phyloP scores from a whole-genome alignment of 768 basidiomycete species.

The Rhodotorula paludigena region DNA sequence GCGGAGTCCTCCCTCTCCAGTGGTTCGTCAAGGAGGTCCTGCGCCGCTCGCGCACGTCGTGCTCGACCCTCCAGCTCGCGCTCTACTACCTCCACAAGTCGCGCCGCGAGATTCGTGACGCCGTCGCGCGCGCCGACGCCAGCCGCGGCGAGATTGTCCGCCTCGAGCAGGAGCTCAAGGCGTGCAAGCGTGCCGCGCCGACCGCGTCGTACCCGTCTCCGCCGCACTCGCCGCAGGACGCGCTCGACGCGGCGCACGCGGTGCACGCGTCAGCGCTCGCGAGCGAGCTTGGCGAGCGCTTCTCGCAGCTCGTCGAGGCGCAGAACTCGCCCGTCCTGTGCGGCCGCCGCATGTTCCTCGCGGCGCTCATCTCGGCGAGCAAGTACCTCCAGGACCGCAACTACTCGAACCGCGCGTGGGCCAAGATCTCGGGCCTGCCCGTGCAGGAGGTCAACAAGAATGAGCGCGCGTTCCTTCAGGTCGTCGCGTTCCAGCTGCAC shows the following conservation, averaged over 20 bases:
- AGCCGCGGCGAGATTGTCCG: slow-evolving; percentile 49
- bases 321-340: slow-evolving; percentile 57
- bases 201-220: slow-evolving; percentile 28
- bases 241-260: neutral
- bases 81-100: slow-evolving; percentile 77
- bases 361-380: slow-evolving; percentile 77
- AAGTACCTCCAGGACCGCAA: slow-evolving; percentile 92
- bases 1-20: slow-evolving; percentile 45
- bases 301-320: slow-evolving; percentile 5
- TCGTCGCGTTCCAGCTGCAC: slow-evolving; percentile 57
- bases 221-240: slow-evolving; percentile 16
- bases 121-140: slow-evolving; percentile 55
- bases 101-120: slow-evolving; percentile 63
- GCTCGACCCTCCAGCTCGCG: slow-evolving; percentile 76
- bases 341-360: slow-evolving; percentile 81
- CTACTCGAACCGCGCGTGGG: slow-evolving; percentile 91
- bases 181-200: neutral
- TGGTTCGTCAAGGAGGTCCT: slow-evolving; percentile 84
- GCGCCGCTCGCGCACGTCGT: slow-evolving; percentile 76
- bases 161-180: slow-evolving; percentile 11
- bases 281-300: neutral
- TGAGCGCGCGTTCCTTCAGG: slow-evolving; percentile 78
- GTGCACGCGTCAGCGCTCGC: neutral
- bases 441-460: slow-evolving; percentile 80
- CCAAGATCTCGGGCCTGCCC: slow-evolving; percentile 81